Base-by-base conservation (phyloP, 2,329 filamentous ascomycete genomes). In the Lasiodiplodia citricola region DNA sequence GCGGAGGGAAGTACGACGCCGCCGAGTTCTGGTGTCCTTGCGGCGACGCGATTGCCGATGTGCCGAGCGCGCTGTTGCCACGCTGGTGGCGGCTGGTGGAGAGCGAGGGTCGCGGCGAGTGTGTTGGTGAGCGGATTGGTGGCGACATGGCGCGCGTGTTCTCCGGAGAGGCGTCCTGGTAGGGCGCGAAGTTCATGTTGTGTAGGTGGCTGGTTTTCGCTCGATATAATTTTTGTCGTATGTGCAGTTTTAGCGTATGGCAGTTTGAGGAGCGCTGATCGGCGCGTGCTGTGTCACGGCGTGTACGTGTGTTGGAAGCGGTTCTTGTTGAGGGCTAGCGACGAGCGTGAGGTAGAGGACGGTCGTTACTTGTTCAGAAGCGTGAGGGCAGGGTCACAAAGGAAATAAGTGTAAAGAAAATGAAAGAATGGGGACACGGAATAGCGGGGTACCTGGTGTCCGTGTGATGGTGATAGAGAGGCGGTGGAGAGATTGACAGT, bases 81-180 rank as follows among this genome's bases (percentile, higher is more conserved):
- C 75, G n/a, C 76, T 72, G 73, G 74, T 76, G 72, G 13, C 58
- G 58, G 50, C 38, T n/a, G 37, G 80, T 74, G 66, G 80, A 85
- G 79, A 78, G 89, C 80, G 84, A 90, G 38, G 67, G 52, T 7
- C 58, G 67, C 25, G 66, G 80, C 8, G 65, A 67, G 65, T 58
- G 54, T 87, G 72, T 84, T 76, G 71, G 65, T 72, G 73, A 75
- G 72, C 82, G 81, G 68, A 79, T 82, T 13, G 90, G 87, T 65
- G 94, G 93, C 23, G 93, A 96, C 78, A 94, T 87, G 65, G 91
- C 89, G 75, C 95, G 92, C 73, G 90, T 88, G 74, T 91, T 87
- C 83, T 98, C 94, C 11, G 96, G 96, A 18, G 92, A 91, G 60
- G 91, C 91, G 80, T 95, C 95, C 84, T 98, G 96, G 83, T 98